Conservation (phyloP, 2,329 filamentous ascomycete species). For the Talaromyces sp. region DNA sequence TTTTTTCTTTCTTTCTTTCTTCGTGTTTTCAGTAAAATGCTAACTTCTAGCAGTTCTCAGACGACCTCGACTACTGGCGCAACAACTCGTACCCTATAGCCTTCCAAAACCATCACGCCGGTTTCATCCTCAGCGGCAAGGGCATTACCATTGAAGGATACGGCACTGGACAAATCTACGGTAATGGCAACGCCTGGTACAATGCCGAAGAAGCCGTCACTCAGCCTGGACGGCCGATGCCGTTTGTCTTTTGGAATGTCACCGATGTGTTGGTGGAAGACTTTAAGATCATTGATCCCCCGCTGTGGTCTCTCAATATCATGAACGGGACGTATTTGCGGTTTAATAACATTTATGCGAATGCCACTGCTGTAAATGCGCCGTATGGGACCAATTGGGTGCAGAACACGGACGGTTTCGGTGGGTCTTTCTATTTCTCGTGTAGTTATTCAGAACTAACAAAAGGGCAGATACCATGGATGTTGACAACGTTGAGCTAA, state of each 20-base stretch:
- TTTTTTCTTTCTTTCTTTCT: no score
- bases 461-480: slow-evolving; percentile 48
- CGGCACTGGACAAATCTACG: slow-evolving; percentile 50
- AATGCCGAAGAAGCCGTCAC: slow-evolving; percentile 43
- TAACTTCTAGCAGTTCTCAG: slow-evolving; percentile 35
- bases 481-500: slow-evolving; percentile 44
- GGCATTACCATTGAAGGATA: slow-evolving; percentile 50
- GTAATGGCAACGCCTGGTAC: slow-evolving; percentile 54
- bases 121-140: slow-evolving; percentile 48
- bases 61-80: slow-evolving; percentile 52
- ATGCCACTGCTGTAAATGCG: slow-evolving; percentile 47
- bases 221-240: slow-evolving; percentile 51
- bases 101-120: slow-evolving; percentile 54
- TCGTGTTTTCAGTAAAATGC: not conserved
- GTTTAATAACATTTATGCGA: slow-evolving; percentile 48
- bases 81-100: slow-evolving; percentile 48
- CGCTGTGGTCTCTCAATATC: slow-evolving; percentile 52
- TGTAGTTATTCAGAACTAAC: not conserved
- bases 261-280: slow-evolving; percentile 50
- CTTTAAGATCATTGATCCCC: slow-evolving; percentile 49
- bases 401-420: slow-evolving; percentile 54
- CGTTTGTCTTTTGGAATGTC: slow-evolving; percentile 56
- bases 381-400: slow-evolving; percentile 53
- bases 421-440: no score
- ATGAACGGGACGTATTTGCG: slow-evolving; percentile 54